Percentiles rank a stretch among this genome's conserved stretches.
Evolutionary conservation across 139 green algal genomes (phyloP).

Genomic region (Coelastrella sp.): DNA sequence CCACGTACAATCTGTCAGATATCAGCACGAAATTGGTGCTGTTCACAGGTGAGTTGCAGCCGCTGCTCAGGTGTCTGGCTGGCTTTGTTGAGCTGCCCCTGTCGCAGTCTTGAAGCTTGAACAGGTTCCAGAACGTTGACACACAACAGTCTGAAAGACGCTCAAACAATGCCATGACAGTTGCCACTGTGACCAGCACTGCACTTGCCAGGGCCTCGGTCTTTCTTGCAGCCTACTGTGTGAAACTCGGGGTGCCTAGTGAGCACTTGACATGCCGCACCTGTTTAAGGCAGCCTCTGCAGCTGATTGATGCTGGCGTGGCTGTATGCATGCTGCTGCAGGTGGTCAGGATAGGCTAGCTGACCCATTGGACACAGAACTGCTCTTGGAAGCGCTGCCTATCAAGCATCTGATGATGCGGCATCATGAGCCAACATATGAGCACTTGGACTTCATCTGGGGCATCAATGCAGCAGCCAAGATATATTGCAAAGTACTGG

Average conservation of each 20-base stretch:
- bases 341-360: slow-evolving; percentile 58
- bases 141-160: too few species aligned
- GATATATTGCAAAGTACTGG: slow-evolving; percentile 53
- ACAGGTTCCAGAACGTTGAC: too few species aligned
- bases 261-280: too few species aligned
- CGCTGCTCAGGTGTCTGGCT: too few species aligned
- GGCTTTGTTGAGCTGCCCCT: too few species aligned
- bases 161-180: too few species aligned
- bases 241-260: background rate
- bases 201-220: too few species aligned
- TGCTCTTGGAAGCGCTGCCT: slow-evolving; percentile 43
- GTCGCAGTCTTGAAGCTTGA: too few species aligned
- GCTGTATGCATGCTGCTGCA: slow-evolving; percentile 12
- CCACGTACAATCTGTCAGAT: slow-evolving; percentile 52
- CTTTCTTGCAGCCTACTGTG: background rate
- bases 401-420: slow-evolving; percentile 24
- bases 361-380: slow-evolving; percentile 53
- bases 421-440: slow-evolving; percentile 12
- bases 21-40: slow-evolving; percentile 53
- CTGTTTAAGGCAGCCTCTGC: too few species aligned
- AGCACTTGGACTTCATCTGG: slow-evolving; percentile 72
- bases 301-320: background rate
- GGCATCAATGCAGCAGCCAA: slow-evolving; percentile 50
- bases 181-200: too few species aligned
- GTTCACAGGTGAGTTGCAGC: slow-evolving; percentile 49